Evolutionary conservation across 805 yeast species (phyloP), one percentile per base, ranked within the genome.

Genomic region (Candida awuae): DNA sequence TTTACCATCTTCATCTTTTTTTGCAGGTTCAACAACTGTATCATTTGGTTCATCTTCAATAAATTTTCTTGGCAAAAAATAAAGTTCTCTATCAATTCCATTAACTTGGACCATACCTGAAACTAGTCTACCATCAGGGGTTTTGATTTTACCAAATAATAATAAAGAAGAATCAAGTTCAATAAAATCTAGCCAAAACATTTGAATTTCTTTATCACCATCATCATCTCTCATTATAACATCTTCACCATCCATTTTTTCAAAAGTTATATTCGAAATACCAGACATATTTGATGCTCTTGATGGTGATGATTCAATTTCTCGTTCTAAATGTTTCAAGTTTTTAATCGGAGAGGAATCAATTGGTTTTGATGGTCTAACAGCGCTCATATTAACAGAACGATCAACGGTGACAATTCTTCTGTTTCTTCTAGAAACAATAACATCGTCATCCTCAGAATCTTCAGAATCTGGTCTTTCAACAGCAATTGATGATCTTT

Each of bases 161-260:
- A 84, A 57, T 35, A 92, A 61, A 0, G 77, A 62, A 48, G 71
- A 71, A 42, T 80, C 84, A 10, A 81, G 75, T 55, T 90, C 97
- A 18, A 82, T 69, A 57, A 78, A 87, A 59, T 92, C 98, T 22
- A 84, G 62, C 97, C 97, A 92, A 58, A 72, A 92, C 79, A 90
- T 77, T 50, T 75, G 73, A 55, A 87, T 71, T 2, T 48, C 36
- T 2, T 42, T 45, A 1, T 68, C 49, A 32, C 70, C 72, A 30
- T 47, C 52, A 16, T 47, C 53, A 13, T 36, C 31, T 19, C 42
- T 38, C 15, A 46, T 36, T 3, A 66, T 58, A n/a, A 60, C 59
- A 8, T 67, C 61, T 25, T 60, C 58, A 13, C 65, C 62, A 17
- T 68, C 58, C 29, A 55, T 34, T 33, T 55, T 56, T 29, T 56